Evolutionary conservation across 163 green algal genomes (phyloP), one percentile per base, ranked within the genome.

Genomic region (Chlorella variabilis): DNA sequence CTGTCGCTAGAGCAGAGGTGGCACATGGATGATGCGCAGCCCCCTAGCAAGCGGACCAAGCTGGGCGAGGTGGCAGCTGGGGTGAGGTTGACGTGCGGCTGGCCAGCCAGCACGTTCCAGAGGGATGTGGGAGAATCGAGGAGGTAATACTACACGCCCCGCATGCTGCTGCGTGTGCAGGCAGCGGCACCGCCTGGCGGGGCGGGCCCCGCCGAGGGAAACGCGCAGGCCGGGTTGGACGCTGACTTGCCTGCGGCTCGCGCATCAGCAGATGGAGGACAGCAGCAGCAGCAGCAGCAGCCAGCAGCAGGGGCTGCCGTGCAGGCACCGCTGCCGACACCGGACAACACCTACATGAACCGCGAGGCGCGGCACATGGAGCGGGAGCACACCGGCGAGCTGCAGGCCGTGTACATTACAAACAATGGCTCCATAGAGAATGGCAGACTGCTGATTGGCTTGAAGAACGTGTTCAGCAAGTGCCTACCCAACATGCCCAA

Each of bases 401-500:
- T 89, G 62, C 7, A 29, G 39, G 74, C 66, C 17, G 31, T 42
- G 51, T 89, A 89, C 56, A 34, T 87, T 13, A 65, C 4, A 4
- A 87, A 89, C 68, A 81, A 89, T 56, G 77, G 82, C 21, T 36
- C 45, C 5, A 38, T 78, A 7, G 54, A 77, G 17, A 71, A 59
- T 15, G 49, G 66, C 1, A 67, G 80, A 33, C 78, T 87, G 83
- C 90, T 98, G 42, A 89, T 98, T 21, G 90, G 87, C 1, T 85
- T 99, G 45, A 99, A 99, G 75, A 97, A 98, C 84, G 96, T 99
- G 45, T 99, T 98, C 85, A 92, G 87, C 51, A 96, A 95, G 79
- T 96, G 98, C 91, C 93, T 99, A 77, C 97, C 97, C 71, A 99
- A 99, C 94, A 99, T 99, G 97, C 97, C 97, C 21, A 97, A 96